Evolutionary conservation across 371 early-diverging fungal genomes (phyloP).

Genomic region (Mortierella polycephala): DNA sequence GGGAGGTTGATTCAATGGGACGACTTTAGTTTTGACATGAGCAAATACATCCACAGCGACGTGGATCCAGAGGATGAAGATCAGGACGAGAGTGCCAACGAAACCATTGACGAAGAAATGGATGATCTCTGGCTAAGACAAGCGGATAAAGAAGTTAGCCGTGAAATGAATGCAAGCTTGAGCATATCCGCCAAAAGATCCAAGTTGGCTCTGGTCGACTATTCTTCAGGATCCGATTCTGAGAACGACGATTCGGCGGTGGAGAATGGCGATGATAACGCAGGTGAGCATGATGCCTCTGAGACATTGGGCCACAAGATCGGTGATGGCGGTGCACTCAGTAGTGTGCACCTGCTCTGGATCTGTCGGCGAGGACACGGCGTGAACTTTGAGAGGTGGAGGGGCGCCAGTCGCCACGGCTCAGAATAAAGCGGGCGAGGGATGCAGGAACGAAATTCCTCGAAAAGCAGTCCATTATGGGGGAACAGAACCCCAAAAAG

Average conservation of each 20-base stretch:
- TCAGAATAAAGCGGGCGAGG: neutral
- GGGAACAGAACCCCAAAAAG: too few relatives aligned
- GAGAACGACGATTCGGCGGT: neutral
- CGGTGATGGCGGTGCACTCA: slow-evolving; percentile 38
- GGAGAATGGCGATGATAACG: neutral
- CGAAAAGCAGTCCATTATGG: slow-evolving; percentile 14
- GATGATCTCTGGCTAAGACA: slow-evolving; percentile 4
- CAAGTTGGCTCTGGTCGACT: slow-evolving; percentile 22
- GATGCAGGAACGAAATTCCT: too few relatives aligned
- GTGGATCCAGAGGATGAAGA: slow-evolving; percentile 17
- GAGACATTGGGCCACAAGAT: slow-evolving; percentile 6
- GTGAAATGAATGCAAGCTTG: neutral
- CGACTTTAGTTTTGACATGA: slow-evolving; percentile 58
- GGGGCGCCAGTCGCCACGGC: neutral
- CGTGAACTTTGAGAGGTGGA: slow-evolving; percentile 12
- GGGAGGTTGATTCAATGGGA: slow-evolving; percentile 58
- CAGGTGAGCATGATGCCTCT: neutral
- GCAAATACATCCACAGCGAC: slow-evolving; percentile 44
- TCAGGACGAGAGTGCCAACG: slow-evolving; percentile 37
- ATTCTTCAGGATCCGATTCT: slow-evolving; percentile 38
- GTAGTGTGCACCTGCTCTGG: slow-evolving; percentile 40
- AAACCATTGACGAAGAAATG: neutral
- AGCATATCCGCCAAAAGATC: neutral
- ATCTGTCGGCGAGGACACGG: slow-evolving; percentile 36
- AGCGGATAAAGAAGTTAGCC: slow-evolving; percentile 11